A percentile compares a stretch with the other conserved stretches of the same genome.
Evolutionary conservation across 352 stramenopile genomes (phyloP).

Genomic region (Nothophytophthora sp.): DNA sequence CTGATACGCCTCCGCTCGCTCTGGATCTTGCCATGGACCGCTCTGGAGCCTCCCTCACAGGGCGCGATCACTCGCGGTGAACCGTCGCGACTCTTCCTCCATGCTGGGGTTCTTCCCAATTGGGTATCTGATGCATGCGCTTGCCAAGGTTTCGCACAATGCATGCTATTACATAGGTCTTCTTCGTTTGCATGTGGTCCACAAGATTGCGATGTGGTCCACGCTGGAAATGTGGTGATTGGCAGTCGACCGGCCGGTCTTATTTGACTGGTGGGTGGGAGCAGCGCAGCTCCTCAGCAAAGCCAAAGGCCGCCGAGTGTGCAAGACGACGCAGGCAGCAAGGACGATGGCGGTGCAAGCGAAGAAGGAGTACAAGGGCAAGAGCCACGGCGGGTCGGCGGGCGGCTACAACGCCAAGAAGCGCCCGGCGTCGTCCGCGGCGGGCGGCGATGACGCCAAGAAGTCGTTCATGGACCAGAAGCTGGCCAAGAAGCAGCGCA

Average conservation of each 20-base stretch:
- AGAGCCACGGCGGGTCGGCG: conserved; percentile 18
- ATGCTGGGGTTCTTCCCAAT: too few relatives aligned
- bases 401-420: conserved; percentile 60
- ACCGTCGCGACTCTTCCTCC: too few relatives aligned
- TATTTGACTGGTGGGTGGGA: conserved; percentile 28
- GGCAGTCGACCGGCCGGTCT: background rate
- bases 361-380: conserved; percentile 29
- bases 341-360: conserved; percentile 26
- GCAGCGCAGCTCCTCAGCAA: conserved; percentile 5
- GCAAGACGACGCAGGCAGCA: background rate
- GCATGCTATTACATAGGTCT: too few relatives aligned
- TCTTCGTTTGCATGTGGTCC: too few relatives aligned
- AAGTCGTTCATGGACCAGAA: conserved; percentile 90
- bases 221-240: too few relatives aligned
- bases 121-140: too few relatives aligned
- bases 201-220: background rate
- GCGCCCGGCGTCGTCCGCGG: conserved; percentile 49
- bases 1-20: too few relatives aligned
- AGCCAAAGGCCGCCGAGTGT: conserved; percentile 6
- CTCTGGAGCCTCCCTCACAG: too few relatives aligned
- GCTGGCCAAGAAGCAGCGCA: conserved; percentile 92
- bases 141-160: too few relatives aligned
- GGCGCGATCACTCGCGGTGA: too few relatives aligned
- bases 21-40: too few relatives aligned
- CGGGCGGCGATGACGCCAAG: conserved; percentile 54